Percentiles rank a stretch among this genome's conserved stretches.
phyloP scores from a whole-genome alignment of 106 monocot genomes.

The Agapanthus africanus region DNA sequence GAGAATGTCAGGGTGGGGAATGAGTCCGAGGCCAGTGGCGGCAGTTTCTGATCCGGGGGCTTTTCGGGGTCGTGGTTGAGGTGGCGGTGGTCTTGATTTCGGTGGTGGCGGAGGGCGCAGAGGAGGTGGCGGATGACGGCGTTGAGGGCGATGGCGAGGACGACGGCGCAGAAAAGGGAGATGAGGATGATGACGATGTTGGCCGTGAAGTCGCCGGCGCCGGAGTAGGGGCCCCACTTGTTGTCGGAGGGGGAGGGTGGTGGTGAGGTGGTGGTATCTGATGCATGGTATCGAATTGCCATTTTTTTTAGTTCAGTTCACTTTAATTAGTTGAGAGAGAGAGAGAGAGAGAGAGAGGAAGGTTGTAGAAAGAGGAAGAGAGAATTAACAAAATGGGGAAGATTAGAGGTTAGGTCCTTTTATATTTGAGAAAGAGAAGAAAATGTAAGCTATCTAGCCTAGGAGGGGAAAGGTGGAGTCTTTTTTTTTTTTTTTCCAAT shows the following conservation, averaged over 20 bases:
- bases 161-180: background rate
- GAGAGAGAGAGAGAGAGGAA: background rate
- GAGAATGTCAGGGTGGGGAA: background rate
- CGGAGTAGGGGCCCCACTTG: background rate
- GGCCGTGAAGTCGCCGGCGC: background rate
- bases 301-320: background rate
- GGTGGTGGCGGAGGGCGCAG: background rate
- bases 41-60: background rate
- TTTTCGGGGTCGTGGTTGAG: background rate
- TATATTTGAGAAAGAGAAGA: too few species aligned
- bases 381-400: too few species aligned
- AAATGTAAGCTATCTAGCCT: too few species aligned
- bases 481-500: too few species aligned
- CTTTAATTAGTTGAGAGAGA: background rate
- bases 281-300: conserved; percentile 3
- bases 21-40: background rate
- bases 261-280: background rate
- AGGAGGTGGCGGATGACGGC: background rate
- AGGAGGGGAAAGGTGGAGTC: too few species aligned
- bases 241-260: background rate
- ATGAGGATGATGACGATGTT: background rate
- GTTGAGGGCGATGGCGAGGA: conserved; percentile 3
- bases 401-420: too few species aligned
- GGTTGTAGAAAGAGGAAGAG: background rate
- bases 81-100: background rate